Evolutionary conservation across 164 flowering plant genomes (phyloP).

Genomic region (Liriodendron chinense): DNA sequence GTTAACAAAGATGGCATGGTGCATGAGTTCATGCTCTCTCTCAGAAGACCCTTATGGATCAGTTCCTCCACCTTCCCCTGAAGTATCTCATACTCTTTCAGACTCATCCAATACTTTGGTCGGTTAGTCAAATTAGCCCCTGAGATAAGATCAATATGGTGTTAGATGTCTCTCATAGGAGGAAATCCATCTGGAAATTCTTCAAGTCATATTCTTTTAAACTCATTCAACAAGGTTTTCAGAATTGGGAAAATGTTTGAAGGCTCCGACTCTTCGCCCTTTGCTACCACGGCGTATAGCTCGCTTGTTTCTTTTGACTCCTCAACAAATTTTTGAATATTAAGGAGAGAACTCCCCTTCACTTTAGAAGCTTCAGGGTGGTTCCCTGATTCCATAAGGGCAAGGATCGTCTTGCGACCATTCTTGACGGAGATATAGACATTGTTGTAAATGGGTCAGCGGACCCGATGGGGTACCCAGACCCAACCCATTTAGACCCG

Average conservation of each 20-base stretch:
- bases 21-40: too few species aligned
- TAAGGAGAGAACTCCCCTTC: background rate
- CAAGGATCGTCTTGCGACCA: background rate
- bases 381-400: too few species aligned
- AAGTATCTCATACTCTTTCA: slow-evolving; percentile 1
- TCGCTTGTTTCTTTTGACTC: background rate
- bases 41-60: background rate
- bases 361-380: background rate
- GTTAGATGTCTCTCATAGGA: slow-evolving; percentile 6
- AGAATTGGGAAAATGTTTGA: too few species aligned
- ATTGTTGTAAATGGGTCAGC: too few species aligned
- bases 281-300: background rate
- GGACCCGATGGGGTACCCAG: too few species aligned
- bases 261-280: background rate
- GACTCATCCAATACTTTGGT: slow-evolving; percentile 6
- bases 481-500: too few species aligned
- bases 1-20: too few species aligned
- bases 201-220: background rate
- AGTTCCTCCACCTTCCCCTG: slow-evolving; percentile 4
- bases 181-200: background rate
- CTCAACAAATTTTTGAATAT: too few species aligned
- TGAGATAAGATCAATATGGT: background rate
- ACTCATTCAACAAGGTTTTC: background rate
- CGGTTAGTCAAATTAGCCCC: background rate
- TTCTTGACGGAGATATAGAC: background rate